A percentile compares a stretch with the other conserved stretches of the same genome.
Conservation (phyloP, 257 asterid species). For the Perilla frutescens region DNA sequence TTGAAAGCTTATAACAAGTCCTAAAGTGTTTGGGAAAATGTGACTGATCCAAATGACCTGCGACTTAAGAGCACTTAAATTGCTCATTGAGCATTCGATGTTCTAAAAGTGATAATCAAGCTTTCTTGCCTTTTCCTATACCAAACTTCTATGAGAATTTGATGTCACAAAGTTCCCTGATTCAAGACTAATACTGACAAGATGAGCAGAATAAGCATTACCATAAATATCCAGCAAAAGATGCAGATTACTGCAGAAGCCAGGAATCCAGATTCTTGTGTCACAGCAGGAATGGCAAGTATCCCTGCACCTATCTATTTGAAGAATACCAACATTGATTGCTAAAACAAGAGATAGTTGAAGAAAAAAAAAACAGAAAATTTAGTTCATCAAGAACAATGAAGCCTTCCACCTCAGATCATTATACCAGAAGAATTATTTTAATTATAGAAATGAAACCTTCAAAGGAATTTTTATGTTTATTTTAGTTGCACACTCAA, state of each 20-base stretch:
- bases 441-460: background rate
- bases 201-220: constrained; percentile 37
- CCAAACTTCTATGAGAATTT: constrained; percentile 6
- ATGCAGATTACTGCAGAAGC: constrained; percentile 80
- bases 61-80: constrained; percentile 17
- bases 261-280: constrained; percentile 90
- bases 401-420: background rate
- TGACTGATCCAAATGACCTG: background rate
- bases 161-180: constrained; percentile 15
- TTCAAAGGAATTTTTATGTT: background rate
- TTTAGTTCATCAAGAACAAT: constrained; percentile 13
- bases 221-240: constrained; percentile 89
- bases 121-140: constrained; percentile 11
- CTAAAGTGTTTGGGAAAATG: too few species aligned
- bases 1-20: too few species aligned
- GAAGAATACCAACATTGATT: background rate
- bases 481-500: background rate
- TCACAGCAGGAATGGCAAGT: constrained; percentile 96
- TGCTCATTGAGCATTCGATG: background rate
- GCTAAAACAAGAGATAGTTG: background rate
- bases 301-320: constrained; percentile 89
- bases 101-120: background rate
- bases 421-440: background rate
- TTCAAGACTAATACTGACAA: constrained; percentile 8
- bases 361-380: background rate